Conservation (phyloP, 345 rosid species). For the Eutrema heterophyllum region DNA sequence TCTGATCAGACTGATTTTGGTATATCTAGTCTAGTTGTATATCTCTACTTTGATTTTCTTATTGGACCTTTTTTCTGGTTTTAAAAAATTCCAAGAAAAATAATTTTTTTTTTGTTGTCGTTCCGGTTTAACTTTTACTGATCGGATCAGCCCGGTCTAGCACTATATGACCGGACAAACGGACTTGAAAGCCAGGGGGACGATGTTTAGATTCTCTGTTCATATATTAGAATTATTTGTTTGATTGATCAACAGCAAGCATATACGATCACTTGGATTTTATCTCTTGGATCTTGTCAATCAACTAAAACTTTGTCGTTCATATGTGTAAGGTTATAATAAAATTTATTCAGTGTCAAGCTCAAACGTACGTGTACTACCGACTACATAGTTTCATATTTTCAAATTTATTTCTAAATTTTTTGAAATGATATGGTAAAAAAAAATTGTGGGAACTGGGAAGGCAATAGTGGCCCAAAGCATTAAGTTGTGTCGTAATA, state of each 20-base stretch:
- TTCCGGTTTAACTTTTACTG: neutral
- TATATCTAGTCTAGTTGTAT: too few species aligned
- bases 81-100: neutral
- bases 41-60: neutral
- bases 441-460: neutral
- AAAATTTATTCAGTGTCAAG: neutral
- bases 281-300: slow-evolving; percentile 25
- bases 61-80: neutral
- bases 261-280: slow-evolving; percentile 8
- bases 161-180: neutral
- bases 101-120: neutral
- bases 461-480: slow-evolving; percentile 24
- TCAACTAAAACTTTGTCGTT: slow-evolving; percentile 19
- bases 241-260: neutral
- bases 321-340: neutral
- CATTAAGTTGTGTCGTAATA: slow-evolving; percentile 13
- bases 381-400: neutral
- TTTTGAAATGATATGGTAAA: neutral
- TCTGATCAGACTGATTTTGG: neutral
- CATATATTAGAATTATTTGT: neutral
- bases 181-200: neutral
- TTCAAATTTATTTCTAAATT: neutral
- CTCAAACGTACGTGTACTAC: slow-evolving; percentile 2
- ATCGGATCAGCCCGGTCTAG: neutral
- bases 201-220: neutral